phyloP scores from a whole-genome alignment of 768 basidiomycete species.

The Suillus fuscotomentosus region DNA sequence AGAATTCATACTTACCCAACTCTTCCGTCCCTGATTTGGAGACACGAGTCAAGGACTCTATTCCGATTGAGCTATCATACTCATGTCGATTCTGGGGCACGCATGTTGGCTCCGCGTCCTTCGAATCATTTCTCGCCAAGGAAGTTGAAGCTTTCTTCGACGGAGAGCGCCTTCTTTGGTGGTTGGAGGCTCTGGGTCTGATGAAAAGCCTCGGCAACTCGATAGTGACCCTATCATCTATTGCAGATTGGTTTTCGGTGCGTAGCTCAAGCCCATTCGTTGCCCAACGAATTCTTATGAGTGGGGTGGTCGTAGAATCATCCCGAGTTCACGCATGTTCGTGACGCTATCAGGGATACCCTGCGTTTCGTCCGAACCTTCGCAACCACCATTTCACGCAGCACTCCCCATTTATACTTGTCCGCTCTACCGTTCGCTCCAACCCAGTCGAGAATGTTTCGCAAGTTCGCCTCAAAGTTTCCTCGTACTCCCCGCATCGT shows the following conservation, averaged over 20 bases:
- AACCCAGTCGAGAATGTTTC: constrained; percentile 15
- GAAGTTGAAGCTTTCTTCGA: constrained; percentile 21
- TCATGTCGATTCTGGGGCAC: constrained; percentile 31
- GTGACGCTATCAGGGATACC: constrained; percentile 2
- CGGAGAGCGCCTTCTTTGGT: neutral
- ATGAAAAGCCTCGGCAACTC: constrained; percentile 10
- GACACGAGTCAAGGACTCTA: constrained; percentile 13
- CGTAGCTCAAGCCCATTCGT: neutral
- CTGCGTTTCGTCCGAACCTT: constrained; percentile 14
- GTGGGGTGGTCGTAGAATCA: neutral
- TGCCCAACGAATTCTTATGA: neutral
- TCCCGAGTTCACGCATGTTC: neutral
- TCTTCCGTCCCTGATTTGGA: constrained; percentile 14
- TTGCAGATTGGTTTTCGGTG: neutral
- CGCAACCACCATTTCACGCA: constrained; percentile 10
- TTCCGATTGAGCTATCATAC: constrained; percentile 27
- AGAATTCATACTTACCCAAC: constrained; percentile 26
- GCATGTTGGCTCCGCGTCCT: constrained; percentile 19
- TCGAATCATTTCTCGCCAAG: neutral
- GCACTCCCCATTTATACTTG: constrained; percentile 24
- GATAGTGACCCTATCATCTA: neutral
- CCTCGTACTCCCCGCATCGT: neutral
- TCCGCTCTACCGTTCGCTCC: constrained; percentile 24
- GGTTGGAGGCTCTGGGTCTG: constrained; percentile 6
- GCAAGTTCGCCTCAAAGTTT: constrained; percentile 15